A percentile compares a stretch with the other conserved stretches of the same genome.
phyloP scores from a whole-genome alignment of 83 land plant species.

The Picea engelmannii region DNA sequence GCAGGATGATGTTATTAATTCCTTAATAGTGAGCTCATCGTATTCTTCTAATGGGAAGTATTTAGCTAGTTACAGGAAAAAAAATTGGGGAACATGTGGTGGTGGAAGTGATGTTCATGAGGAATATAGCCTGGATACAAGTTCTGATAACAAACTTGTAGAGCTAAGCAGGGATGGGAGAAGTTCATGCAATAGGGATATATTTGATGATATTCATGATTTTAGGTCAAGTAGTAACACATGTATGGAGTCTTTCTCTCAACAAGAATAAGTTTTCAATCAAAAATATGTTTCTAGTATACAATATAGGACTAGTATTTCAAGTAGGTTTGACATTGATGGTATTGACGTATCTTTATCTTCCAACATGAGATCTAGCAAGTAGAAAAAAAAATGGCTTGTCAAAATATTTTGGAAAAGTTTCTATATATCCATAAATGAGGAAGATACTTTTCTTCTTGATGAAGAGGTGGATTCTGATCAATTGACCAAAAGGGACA shows the following conservation, averaged over 20 bases:
- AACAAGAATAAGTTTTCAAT: neutral
- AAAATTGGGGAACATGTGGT: neutral
- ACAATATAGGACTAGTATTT: neutral
- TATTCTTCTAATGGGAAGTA: conserved; percentile 2
- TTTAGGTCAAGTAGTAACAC: conserved; percentile 3
- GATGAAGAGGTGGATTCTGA: conserved; percentile 93
- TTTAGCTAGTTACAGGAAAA: conserved; percentile 3
- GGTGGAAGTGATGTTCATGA: conserved; percentile 4
- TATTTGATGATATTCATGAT: neutral
- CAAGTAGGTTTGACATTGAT: conserved; percentile 7
- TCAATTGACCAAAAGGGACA: conserved; percentile 26
- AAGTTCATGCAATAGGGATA: neutral
- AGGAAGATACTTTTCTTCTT: conserved; percentile 70
- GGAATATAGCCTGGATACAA: neutral
- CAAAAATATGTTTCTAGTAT: neutral
- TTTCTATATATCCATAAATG: conserved; percentile 16
- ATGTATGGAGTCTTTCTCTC: neutral
- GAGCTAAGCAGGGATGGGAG: neutral
- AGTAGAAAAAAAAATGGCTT: conserved; percentile 32
- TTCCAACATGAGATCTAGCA: conserved; percentile 18
- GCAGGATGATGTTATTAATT: conserved; percentile 5
- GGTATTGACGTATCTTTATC: neutral
- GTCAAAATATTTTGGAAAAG: conserved; percentile 57
- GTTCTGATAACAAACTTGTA: conserved; percentile 3
- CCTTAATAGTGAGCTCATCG: neutral